These are phyloP conservation scores for Carallia pectinifolia DNA, from an alignment of 345 rosid genomes.

Conservation along the genomic window DNA sequence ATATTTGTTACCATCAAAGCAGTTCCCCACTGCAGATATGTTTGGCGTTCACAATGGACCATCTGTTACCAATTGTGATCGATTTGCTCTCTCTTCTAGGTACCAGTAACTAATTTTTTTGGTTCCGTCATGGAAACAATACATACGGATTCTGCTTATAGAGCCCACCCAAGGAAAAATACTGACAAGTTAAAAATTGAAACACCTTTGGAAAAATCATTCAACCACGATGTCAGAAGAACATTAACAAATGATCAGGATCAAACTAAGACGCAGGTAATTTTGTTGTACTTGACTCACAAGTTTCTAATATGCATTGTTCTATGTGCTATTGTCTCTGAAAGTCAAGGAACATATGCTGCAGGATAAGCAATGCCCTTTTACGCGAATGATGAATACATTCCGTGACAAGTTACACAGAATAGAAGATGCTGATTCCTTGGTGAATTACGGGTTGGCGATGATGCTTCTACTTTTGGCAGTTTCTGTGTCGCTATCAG, in stretches of 20 bases:
- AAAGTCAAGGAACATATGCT: slow-evolving; percentile 10
- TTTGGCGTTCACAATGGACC: background rate
- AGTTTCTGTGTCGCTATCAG: slow-evolving; percentile 40
- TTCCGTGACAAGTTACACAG: slow-evolving; percentile 37
- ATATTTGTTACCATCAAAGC: background rate
- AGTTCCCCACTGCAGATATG: background rate
- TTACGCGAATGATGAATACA: slow-evolving; percentile 30
- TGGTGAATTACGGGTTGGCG: slow-evolving; percentile 59
- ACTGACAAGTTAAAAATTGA: slow-evolving; percentile 26
- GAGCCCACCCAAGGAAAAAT: slow-evolving; percentile 33
- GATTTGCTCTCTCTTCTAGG: slow-evolving; percentile 39
- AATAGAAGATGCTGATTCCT: slow-evolving; percentile 47
- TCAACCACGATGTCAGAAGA: slow-evolving; percentile 27
- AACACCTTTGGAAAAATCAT: slow-evolving; percentile 30
- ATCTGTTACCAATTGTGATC: background rate
- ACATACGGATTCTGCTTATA: slow-evolving; percentile 75
- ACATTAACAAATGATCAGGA: slow-evolving; percentile 22
- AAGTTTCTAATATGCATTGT: background rate
- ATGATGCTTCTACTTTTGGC: slow-evolving; percentile 50
- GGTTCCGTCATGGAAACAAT: slow-evolving; percentile 96
- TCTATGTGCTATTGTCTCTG: background rate
- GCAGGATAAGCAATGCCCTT: slow-evolving; percentile 53
- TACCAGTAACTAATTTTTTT: slow-evolving; percentile 91
- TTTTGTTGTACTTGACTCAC: background rate
- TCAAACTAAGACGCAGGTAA: slow-evolving; percentile 37